Evolutionary conservation across 345 rosid species (phyloP), one percentile per base, ranked within the genome.

Genomic region (Brassica carinata): DNA sequence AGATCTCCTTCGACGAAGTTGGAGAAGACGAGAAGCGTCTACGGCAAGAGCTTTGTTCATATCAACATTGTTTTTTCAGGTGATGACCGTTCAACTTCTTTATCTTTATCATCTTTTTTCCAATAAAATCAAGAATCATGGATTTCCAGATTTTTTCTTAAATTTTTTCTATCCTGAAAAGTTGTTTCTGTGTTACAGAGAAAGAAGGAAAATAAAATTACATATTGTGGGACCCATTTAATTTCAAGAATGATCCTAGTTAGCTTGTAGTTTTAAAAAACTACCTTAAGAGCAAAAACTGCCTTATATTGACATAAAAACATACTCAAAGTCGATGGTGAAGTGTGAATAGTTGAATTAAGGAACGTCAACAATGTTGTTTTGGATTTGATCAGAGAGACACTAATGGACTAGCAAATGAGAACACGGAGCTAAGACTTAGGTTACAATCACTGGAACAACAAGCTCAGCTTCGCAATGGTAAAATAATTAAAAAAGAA

Each of bases 361-460:
- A 30, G 33, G 5, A 34, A 34, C 7, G 38, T 34, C 26, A 23
- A 23, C 62, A 38, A 6, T 38, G 45, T 45, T 10, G 53, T 23
- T 45, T 45, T 48, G n/a, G 55, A 14, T 2, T 77, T 65, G 55
- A 72, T 10, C 84, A 94, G 97, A 92, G 94, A 79, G 94, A 94
- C 64, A 88, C 93, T 8, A 87, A 85, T 73, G 89, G 91, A 65
- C 55, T 94, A 72, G 85, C 83, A 55, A 79, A 86, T n/a, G 94
- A 90, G 74, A 94, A 94, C 79, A 85, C 88, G 63, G 96, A 94
- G 84, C 88, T 90, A 40, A 90, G 90, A 71, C 81, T 90, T 72
- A 88, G 90, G 14, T 79, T 94, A 82, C 96, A 92, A 67, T 86
- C 91, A 14, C 89, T 89, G 90, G 97, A 94, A 84, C 98, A 92